Evolutionary conservation across 2,329 filamentous ascomycete genomes (phyloP).

Genomic region (Fusarium phyllophilum): DNA sequence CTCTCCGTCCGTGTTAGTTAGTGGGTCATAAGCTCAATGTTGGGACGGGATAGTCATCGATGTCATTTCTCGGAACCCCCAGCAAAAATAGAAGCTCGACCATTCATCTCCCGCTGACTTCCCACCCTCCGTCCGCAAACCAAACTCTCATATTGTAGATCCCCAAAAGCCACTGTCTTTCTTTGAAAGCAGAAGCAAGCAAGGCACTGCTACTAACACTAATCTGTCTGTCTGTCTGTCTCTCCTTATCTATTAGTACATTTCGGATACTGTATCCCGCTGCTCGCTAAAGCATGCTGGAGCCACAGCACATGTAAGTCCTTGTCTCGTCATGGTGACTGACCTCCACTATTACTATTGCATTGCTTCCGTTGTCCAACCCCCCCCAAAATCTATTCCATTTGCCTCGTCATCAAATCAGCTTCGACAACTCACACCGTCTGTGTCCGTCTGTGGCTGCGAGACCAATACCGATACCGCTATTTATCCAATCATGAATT

Average conservation of each 20-base stretch:
- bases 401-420: constrained; percentile 46
- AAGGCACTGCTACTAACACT: not conserved
- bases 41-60: constrained; percentile 35
- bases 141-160: constrained; percentile 28
- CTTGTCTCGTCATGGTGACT: constrained; percentile 35
- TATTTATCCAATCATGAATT: constrained; percentile 38
- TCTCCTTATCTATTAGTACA: constrained; percentile 1
- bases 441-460: constrained; percentile 24
- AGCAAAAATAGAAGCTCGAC: constrained; percentile 24
- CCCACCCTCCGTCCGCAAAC: not conserved
- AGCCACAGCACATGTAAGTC: constrained; percentile 51
- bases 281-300: constrained; percentile 41
- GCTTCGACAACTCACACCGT: constrained; percentile 32
- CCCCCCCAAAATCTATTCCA: constrained; percentile 35
- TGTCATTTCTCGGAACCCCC: constrained; percentile 39
- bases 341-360: constrained; percentile 20
- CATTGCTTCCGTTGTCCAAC: constrained; percentile 29
- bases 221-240: not conserved
- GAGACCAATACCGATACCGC: constrained; percentile 22
- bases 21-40: constrained; percentile 35
- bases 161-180: constrained; percentile 7
- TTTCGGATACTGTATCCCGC: constrained; percentile 18
- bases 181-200: not conserved
- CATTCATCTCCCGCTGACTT: constrained; percentile 22
- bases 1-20: not conserved